Conservation (phyloP, 2,329 filamentous ascomycete genomes). For the Trichoderma polysporum region DNA sequence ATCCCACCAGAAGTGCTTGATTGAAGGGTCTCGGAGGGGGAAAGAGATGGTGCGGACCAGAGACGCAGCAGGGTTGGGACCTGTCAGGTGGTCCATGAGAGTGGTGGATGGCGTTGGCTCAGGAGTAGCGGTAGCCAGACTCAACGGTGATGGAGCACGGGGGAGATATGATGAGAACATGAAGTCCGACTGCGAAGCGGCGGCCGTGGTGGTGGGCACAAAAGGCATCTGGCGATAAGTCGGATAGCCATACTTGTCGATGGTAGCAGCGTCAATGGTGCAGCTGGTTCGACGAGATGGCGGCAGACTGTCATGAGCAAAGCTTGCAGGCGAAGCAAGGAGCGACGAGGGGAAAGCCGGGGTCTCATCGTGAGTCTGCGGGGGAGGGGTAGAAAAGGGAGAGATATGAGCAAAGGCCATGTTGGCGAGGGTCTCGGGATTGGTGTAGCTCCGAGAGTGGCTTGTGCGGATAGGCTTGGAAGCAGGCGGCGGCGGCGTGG, state of each 20-base stretch:
- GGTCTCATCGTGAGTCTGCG: conserved; percentile 24
- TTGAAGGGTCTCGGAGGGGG: conserved; percentile 63
- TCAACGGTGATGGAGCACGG: conserved; percentile 48
- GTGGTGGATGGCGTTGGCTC: conserved; percentile 61
- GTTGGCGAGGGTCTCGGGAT: conserved; percentile 54
- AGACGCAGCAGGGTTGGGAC: conserved; percentile 76
- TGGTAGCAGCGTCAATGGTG: conserved; percentile 63
- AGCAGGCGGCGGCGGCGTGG: conserved; percentile 30
- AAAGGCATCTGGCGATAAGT: conserved; percentile 75
- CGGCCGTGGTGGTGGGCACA: conserved; percentile 24
- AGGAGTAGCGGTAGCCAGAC: conserved; percentile 37
- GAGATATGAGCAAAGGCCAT: conserved; percentile 39
- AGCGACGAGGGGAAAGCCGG: conserved; percentile 46
- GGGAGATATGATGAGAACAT: conserved; percentile 46
- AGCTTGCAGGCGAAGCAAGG: conserved; percentile 66
- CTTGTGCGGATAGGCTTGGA: conserved; percentile 41
- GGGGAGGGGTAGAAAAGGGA: conserved; percentile 34
- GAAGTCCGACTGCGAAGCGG: conserved; percentile 37
- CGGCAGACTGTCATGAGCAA: conserved; percentile 42
- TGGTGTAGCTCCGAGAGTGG: conserved; percentile 61
- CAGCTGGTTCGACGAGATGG: conserved; percentile 58
- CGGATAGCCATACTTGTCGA: conserved; percentile 77
- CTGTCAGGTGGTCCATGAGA: conserved; percentile 74
- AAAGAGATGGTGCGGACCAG: conserved; percentile 78
- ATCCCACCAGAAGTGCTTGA: conserved; percentile 94